phyloP scores from a whole-genome alignment of 768 basidiomycete species.

The Suillus plorans region DNA sequence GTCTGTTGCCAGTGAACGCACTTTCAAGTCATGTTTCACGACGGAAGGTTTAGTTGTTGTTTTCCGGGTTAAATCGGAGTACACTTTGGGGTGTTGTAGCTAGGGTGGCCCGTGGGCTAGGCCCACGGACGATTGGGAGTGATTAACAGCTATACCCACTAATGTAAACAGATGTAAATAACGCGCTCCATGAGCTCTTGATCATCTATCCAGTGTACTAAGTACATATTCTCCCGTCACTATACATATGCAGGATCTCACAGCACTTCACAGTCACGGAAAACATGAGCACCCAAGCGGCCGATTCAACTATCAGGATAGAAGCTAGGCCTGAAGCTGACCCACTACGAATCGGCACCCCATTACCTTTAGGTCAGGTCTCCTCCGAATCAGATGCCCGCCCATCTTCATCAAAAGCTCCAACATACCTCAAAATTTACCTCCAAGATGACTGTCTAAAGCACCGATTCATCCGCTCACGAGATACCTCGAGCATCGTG shows the following conservation, averaged over 20 bases:
- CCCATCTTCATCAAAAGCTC: background rate
- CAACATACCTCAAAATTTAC: conserved; percentile 26
- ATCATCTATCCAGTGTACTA: too few species aligned
- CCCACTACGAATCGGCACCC: background rate
- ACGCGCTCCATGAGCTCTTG: too few species aligned
- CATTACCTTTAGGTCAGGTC: background rate
- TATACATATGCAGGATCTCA: background rate
- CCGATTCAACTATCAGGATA: too few species aligned
- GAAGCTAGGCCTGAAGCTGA: background rate
- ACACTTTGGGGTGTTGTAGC: too few species aligned
- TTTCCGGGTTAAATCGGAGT: too few species aligned
- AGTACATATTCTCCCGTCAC: background rate
- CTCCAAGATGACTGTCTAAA: conserved; percentile 73
- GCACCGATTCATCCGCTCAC: conserved; percentile 77
- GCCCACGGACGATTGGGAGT: too few species aligned
- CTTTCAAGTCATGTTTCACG: too few species aligned
- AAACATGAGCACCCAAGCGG: background rate
- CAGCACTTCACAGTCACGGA: background rate
- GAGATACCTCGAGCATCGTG: conserved; percentile 73
- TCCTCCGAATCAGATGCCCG: background rate
- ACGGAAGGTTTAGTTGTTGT: too few species aligned
- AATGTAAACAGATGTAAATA: too few species aligned
- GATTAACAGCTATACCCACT: too few species aligned
- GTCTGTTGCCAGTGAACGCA: too few species aligned
- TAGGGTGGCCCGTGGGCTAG: too few species aligned